A percentile compares a stretch with the other conserved stretches of the same genome.
Conservation (phyloP, 176 grass and related monocot species). For the Hordeum vulgare region DNA sequence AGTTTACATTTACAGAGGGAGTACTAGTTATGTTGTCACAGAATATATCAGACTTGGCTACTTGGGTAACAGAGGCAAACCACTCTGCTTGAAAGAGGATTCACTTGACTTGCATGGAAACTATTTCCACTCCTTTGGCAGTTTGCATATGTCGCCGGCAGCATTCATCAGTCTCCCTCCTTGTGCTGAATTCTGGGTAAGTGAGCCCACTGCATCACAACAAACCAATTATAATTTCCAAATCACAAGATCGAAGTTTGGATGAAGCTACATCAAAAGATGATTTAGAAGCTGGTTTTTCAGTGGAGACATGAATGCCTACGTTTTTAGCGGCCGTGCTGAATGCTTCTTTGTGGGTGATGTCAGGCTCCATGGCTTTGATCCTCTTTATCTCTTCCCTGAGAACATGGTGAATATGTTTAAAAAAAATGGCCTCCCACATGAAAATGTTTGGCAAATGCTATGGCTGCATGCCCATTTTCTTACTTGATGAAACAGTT, state of each 20-base stretch:
- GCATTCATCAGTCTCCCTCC: constrained; percentile 15
- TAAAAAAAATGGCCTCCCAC: not conserved
- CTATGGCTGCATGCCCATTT: not conserved
- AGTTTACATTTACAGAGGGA: too few relatives aligned
- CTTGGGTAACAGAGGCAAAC: not conserved
- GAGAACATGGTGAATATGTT: not conserved
- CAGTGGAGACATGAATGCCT: not conserved
- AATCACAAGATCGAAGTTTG: not conserved
- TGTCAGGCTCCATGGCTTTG: constrained; percentile 36
- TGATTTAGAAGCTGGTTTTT: not conserved
- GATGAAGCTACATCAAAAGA: not conserved
- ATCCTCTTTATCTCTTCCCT: constrained; percentile 82
- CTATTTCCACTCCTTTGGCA: not conserved
- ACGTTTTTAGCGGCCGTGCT: constrained; percentile 69
- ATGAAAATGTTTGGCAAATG: not conserved
- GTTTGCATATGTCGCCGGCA: not conserved
- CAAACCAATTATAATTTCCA: not conserved
- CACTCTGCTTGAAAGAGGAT: not conserved
- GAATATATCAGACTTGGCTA: not conserved
- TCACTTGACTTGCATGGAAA: not conserved
- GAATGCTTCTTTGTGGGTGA: constrained; percentile 65
- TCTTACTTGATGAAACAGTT: constrained; percentile 70
- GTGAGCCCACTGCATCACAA: constrained; percentile 50
- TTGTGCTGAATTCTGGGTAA: constrained; percentile 47
- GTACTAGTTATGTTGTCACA: not conserved